phyloP scores from a whole-genome alignment of 257 asterid genomes.

The Voacanga thouarsii region DNA sequence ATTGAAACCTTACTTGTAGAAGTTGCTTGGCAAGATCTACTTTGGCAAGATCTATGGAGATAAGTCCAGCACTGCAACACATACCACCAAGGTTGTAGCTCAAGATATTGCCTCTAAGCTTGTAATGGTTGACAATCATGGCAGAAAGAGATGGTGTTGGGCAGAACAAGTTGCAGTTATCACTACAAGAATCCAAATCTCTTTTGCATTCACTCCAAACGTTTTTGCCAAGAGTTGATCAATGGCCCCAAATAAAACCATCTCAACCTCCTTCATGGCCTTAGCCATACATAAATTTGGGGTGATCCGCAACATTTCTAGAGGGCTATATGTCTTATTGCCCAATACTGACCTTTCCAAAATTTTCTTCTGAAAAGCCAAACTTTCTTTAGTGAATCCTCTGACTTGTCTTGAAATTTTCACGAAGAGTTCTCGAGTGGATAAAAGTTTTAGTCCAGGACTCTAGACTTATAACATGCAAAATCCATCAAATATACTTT shows the following conservation, averaged over 20 bases:
- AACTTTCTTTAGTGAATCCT: slow-evolving; percentile 38
- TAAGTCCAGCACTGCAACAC: slow-evolving; percentile 82
- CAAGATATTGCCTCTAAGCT: slow-evolving; percentile 61
- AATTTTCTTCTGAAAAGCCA: slow-evolving; percentile 48
- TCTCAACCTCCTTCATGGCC: slow-evolving; percentile 54
- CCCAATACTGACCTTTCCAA: slow-evolving; percentile 66
- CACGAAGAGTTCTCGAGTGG: slow-evolving; percentile 38
- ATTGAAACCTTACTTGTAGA: slow-evolving; percentile 37
- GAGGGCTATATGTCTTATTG: slow-evolving; percentile 53
- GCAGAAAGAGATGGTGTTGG: slow-evolving; percentile 75
- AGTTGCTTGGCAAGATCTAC: slow-evolving; percentile 75
- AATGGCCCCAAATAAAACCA: slow-evolving; percentile 75
- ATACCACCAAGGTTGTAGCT: slow-evolving; percentile 83
- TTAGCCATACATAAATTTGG: slow-evolving; percentile 49
- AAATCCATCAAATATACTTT: slow-evolving; percentile 51
- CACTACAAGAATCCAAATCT: slow-evolving; percentile 64
- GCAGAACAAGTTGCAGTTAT: slow-evolving; percentile 61
- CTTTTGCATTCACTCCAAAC: slow-evolving; percentile 54
- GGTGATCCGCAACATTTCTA: slow-evolving; percentile 35
- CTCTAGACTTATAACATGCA: slow-evolving; percentile 62
- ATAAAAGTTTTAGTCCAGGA: slow-evolving; percentile 35
- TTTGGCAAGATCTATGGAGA: slow-evolving; percentile 76
- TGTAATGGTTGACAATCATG: slow-evolving; percentile 64
- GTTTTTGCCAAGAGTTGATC: slow-evolving; percentile 54
- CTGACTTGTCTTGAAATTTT: slow-evolving; percentile 30